Base-by-base conservation (phyloP, 2,329 filamentous ascomycete genomes). In the Geosmithia putterillii region DNA sequence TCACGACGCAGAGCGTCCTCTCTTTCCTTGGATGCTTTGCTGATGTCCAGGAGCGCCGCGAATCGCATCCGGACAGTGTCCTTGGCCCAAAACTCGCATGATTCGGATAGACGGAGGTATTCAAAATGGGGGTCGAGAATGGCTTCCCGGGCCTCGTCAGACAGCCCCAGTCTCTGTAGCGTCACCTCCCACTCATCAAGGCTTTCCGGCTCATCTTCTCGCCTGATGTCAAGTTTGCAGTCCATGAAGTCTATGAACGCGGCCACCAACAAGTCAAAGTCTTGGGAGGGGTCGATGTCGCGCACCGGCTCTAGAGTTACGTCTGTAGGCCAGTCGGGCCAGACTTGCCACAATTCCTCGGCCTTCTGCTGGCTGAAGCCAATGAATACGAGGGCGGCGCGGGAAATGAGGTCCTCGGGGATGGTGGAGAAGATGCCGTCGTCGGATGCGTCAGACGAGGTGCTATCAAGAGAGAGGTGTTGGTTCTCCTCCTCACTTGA, bases 61-160 rank as follows among this genome's bases (percentile, higher is more conserved):
- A 48, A 54, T 1, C 52, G 51, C 46, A 51, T 48, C 2, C 48
- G 18, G 0, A 51, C 38, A 1, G 43, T 49, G 19, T 52, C 48
- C 15, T 40, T 44, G 7, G 43, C 40, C 52, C 51, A 53, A 8
- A 35, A 42, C 2, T 21, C 20, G 35, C 52, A 52, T 10, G 48
- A 48, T 0, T 45, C 32, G 3, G 42, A 41, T 8, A 46, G 32
- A 2, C 52, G 47, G 7, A 51, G 14, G 20, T 41, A 18, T 34
- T 46, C 48, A 38, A 53, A 53, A 4, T 2, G 4, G 4, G 48
- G 45, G 18, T 54, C 47, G 19, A 55, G 44, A 21, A 55, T 52
- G 1, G 47, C 47, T 8, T 45, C 2, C 17, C 50, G 49, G 4
- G 48, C 3, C 20, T 47, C 43, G 0, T 15, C 15, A 1, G 40